phyloP scores from a whole-genome alignment of 2,329 filamentous ascomycete species.

The Stagonosporopsis cucurbitacearum region DNA sequence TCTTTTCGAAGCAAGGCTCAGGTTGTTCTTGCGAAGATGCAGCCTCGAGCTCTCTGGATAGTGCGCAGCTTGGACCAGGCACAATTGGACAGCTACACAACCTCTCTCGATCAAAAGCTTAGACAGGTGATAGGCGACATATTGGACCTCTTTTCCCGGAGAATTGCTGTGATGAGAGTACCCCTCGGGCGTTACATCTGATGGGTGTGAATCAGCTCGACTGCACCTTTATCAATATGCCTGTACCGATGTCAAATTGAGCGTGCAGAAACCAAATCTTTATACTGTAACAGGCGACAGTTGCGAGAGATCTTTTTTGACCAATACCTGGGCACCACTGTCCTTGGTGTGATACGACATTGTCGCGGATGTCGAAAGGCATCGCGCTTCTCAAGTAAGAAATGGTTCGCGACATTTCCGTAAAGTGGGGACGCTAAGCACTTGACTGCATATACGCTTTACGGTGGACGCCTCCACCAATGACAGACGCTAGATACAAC shows the following conservation, averaged over 20 bases:
- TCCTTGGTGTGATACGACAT: background rate
- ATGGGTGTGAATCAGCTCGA: background rate
- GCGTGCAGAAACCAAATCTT: background rate
- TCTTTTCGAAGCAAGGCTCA: background rate
- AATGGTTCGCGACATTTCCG: background rate
- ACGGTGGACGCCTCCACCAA: slow-evolving; percentile 4
- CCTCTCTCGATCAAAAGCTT: background rate
- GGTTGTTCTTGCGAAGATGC: background rate
- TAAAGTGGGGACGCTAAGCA: background rate
- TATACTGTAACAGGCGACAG: background rate
- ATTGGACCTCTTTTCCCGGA: background rate
- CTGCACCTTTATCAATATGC: background rate
- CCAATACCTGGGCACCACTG: background rate
- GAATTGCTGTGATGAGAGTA: background rate
- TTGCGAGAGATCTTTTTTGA: background rate
- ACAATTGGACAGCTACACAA: background rate
- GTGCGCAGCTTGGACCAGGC: background rate
- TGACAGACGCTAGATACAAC: background rate
- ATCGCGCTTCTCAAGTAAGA: background rate
- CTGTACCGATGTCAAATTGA: background rate
- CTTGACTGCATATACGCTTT: slow-evolving; percentile 12
- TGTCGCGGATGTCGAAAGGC: background rate
- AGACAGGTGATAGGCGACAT: background rate
- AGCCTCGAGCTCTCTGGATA: background rate
- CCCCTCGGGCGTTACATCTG: background rate